phyloP scores from a whole-genome alignment of 306 rosid genomes.

The Quercus bicolor region DNA sequence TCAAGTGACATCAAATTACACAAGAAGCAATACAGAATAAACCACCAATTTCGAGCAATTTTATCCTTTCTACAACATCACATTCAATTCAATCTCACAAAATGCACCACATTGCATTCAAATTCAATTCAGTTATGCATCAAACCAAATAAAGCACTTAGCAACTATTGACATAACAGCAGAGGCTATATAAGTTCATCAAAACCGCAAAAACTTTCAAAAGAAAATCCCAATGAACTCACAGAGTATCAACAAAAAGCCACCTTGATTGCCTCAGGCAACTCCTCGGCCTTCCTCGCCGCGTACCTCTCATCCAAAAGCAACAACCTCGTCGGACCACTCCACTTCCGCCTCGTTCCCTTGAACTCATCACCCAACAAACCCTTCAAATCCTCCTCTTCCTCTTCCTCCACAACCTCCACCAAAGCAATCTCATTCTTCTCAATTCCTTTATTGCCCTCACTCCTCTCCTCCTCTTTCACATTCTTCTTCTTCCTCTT shows the following conservation, averaged over 20 bases:
- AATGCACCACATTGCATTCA: neutral
- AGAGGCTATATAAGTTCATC: neutral
- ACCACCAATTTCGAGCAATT: no score
- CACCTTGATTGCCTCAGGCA: slow-evolving; percentile 93
- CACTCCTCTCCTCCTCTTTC: slow-evolving; percentile 17
- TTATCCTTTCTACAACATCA: no score
- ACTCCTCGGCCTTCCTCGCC: slow-evolving; percentile 39
- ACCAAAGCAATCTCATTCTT: slow-evolving; percentile 38
- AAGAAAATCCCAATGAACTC: slow-evolving; percentile 24
- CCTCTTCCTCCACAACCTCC: slow-evolving; percentile 66
- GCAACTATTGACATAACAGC: neutral
- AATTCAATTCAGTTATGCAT: neutral
- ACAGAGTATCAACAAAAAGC: slow-evolving; percentile 32
- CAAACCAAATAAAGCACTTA: neutral
- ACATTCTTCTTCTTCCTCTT: slow-evolving; percentile 38
- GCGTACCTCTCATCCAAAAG: slow-evolving; percentile 67
- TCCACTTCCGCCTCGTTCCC: slow-evolving; percentile 63
- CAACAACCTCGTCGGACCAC: slow-evolving; percentile 74
- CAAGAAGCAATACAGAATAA: no score
- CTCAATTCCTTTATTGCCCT: slow-evolving; percentile 27
- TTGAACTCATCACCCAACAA: slow-evolving; percentile 59
- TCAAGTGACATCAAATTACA: no score
- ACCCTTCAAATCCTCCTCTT: slow-evolving; percentile 50
- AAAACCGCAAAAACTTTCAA: neutral
- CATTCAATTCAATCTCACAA: neutral